Evolutionary conservation across 352 stramenopile genomes (phyloP).

Genomic region (Phytophthora pluvialis): DNA sequence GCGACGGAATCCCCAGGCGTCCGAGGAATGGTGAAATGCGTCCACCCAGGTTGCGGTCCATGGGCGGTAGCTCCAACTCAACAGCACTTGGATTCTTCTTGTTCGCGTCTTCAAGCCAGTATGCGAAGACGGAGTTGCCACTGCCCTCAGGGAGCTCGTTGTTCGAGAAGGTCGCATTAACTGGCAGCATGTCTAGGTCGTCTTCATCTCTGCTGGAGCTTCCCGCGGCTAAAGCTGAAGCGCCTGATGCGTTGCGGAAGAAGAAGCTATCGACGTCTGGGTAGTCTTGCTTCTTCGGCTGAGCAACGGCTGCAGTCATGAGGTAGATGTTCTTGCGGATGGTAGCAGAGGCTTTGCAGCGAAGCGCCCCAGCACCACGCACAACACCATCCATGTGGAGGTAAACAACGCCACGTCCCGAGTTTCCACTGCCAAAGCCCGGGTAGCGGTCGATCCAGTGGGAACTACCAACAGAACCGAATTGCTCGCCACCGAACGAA

Average conservation of each 20-base stretch:
- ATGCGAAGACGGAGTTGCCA: conserved; percentile 73
- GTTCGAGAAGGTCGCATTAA: conserved; percentile 72
- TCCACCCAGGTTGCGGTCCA: conserved; percentile 50
- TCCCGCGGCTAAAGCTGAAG: conserved; percentile 5
- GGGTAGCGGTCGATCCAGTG: conserved; percentile 86
- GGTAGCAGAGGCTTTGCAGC: conserved; percentile 72
- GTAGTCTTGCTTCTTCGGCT: conserved; percentile 60
- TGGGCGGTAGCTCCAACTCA: conserved; percentile 54
- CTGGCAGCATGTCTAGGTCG: conserved; percentile 50
- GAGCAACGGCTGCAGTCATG: conserved; percentile 68
- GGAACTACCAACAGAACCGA: conserved; percentile 78
- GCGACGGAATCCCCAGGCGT: conserved; percentile 71
- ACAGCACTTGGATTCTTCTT: conserved; percentile 29
- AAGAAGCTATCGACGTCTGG: conserved; percentile 63
- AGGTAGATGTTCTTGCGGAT: conserved; percentile 82
- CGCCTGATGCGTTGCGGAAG: conserved; percentile 27
- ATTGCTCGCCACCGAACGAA: conserved; percentile 82
- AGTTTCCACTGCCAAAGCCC: conserved; percentile 48
- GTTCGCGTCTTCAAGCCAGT: conserved; percentile 68
- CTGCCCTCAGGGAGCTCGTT: conserved; percentile 64
- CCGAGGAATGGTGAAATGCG: conserved; percentile 77
- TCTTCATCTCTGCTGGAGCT: conserved; percentile 42
- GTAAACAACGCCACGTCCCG: conserved; percentile 72
- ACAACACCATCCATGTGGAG: conserved; percentile 80
- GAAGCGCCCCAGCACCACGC: conserved; percentile 61